A percentile compares a stretch with the other conserved stretches of the same genome.
phyloP scores from a whole-genome alignment of 306 rosid species.

The Dryas drummondii region DNA sequence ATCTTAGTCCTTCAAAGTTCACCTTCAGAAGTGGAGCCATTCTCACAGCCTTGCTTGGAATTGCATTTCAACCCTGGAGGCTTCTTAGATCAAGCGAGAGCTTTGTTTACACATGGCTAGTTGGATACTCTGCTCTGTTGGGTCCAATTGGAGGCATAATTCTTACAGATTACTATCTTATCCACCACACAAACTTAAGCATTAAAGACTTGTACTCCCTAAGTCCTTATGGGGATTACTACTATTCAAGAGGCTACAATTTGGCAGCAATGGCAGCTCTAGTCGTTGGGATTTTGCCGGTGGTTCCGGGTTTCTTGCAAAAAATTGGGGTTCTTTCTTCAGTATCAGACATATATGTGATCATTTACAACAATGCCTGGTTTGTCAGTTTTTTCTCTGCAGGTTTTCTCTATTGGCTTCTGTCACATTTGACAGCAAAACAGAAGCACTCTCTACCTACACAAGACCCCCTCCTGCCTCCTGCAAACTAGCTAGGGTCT shows the following conservation, averaged over 20 bases:
- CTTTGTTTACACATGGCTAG: slow-evolving; percentile 85
- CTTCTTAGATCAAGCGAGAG: slow-evolving; percentile 87
- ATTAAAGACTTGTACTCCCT: slow-evolving; percentile 64
- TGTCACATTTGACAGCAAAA: slow-evolving; percentile 46
- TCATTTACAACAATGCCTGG: slow-evolving; percentile 87
- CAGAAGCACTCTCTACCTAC: slow-evolving; percentile 5
- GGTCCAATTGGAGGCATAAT: slow-evolving; percentile 87
- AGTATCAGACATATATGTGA: slow-evolving; percentile 41
- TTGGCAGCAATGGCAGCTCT: slow-evolving; percentile 66
- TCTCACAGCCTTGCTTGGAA: slow-evolving; percentile 73
- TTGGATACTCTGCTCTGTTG: slow-evolving; percentile 83
- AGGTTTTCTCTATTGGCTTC: slow-evolving; percentile 60
- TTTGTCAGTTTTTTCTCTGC: slow-evolving; percentile 78
- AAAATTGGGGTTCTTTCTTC: slow-evolving; percentile 54
- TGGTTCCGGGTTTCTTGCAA: slow-evolving; percentile 79
- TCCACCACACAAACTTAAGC: slow-evolving; percentile 36
- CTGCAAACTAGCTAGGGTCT: slow-evolving; percentile 17
- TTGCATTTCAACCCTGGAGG: slow-evolving; percentile 90
- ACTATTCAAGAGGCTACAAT: slow-evolving; percentile 68
- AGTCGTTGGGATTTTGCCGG: slow-evolving; percentile 66
- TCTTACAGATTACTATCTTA: slow-evolving; percentile 69
- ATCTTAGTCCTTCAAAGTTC: slow-evolving; percentile 65
- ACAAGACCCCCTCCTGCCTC: slow-evolving; percentile 34
- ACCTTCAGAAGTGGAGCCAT: slow-evolving; percentile 71
- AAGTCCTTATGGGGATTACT: slow-evolving; percentile 58